Evolutionary conservation across 371 early-diverging fungal species (phyloP).

Genomic region (Lichtheimia corymbifera): DNA sequence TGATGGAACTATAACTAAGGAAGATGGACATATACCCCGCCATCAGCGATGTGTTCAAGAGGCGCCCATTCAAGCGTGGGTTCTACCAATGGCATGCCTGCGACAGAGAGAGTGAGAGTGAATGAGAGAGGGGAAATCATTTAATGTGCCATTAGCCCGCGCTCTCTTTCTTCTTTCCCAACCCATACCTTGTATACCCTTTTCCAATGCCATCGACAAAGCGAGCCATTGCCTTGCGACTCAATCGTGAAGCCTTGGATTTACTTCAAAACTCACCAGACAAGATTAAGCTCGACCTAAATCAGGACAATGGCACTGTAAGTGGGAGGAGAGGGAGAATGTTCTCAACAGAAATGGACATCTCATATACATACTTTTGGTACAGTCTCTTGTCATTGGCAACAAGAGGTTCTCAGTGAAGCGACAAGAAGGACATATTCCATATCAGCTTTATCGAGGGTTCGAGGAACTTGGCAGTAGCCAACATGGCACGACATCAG

Average conservation of each 20-base stretch:
- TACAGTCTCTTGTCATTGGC: constrained; percentile 21
- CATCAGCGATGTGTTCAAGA: too few relatives aligned
- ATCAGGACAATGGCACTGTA: constrained; percentile 10
- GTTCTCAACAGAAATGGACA: neutral
- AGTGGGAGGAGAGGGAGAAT: neutral
- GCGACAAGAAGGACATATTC: constrained; percentile 9
- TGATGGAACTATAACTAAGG: too few relatives aligned
- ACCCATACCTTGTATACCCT: neutral
- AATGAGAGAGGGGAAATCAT: too few relatives aligned
- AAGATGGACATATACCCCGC: too few relatives aligned
- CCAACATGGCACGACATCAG: neutral
- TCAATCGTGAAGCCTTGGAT: constrained; percentile 27
- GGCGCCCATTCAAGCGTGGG: too few relatives aligned
- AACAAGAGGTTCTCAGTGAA: constrained; percentile 19
- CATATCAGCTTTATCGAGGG: constrained; percentile 9
- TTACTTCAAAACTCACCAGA: constrained; percentile 11
- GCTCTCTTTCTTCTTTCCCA: neutral
- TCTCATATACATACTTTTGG: neutral
- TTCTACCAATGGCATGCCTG: too few relatives aligned
- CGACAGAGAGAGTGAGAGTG: too few relatives aligned
- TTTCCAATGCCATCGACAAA: constrained; percentile 4
- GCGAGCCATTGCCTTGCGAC: constrained; percentile 24
- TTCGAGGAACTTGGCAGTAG: neutral
- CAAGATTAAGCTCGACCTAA: constrained; percentile 14
- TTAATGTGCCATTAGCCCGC: too few relatives aligned